Evolutionary conservation across 225 moss, liverwort and hornwort genomes (phyloP).

Genomic region (Sphagnum tenellum): DNA sequence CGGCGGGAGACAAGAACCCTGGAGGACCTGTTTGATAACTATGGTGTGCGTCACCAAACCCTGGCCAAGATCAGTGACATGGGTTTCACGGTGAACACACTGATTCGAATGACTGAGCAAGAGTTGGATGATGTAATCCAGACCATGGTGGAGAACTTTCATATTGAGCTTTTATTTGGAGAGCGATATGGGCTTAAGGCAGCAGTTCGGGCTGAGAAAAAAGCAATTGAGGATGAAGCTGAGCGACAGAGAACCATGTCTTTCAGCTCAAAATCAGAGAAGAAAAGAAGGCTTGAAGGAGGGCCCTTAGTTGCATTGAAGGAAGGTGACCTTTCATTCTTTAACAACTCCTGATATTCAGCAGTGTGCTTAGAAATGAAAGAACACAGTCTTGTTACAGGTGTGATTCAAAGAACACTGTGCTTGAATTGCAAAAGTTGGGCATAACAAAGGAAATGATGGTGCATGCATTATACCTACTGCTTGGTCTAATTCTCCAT

Average conservation of each 20-base stretch:
- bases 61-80: constrained; percentile 53
- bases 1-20: constrained; percentile 34
- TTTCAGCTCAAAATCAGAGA: constrained; percentile 38
- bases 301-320: constrained; percentile 23
- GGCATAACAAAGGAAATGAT: too few relatives aligned
- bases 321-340: constrained; percentile 10
- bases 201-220: constrained; percentile 57
- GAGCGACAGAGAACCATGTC: constrained; percentile 37
- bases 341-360: too few relatives aligned
- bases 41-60: constrained; percentile 45
- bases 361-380: too few relatives aligned
- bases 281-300: constrained; percentile 44
- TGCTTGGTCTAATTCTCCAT: too few relatives aligned
- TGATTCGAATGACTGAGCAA: constrained; percentile 51
- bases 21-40: constrained; percentile 52
- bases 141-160: constrained; percentile 39
- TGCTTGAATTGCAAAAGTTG: too few relatives aligned
- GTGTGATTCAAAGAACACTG: too few relatives aligned
- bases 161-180: constrained; percentile 54
- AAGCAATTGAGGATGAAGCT: constrained; percentile 39
- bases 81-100: constrained; percentile 55
- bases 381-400: too few relatives aligned
- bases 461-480: too few relatives aligned
- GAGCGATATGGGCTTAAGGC: constrained; percentile 64
- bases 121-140: constrained; percentile 59